Evolutionary conservation across 805 yeast species (phyloP).

Genomic region (Cyberlindnera euphorbiae): DNA sequence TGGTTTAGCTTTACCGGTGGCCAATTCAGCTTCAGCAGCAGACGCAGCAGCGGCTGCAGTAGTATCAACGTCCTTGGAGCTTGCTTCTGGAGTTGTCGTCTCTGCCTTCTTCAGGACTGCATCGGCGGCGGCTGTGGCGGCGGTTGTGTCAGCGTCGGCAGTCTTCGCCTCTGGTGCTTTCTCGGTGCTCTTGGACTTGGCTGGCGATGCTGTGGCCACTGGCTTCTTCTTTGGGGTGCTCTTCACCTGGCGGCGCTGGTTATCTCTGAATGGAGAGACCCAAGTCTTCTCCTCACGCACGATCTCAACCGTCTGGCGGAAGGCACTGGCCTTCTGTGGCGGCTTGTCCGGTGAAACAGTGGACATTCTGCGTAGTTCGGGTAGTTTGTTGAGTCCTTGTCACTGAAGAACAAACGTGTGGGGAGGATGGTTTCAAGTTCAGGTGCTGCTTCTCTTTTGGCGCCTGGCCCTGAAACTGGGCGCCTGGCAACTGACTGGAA

Average conservation of each 20-base stretch:
- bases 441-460: no score
- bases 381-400: not conserved
- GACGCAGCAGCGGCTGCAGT: slow-evolving; percentile 6
- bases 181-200: not conserved
- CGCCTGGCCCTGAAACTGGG: no score
- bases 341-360: slow-evolving; percentile 6
- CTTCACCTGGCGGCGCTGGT: slow-evolving; percentile 3
- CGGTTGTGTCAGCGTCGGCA: slow-evolving; percentile 1
- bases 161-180: no score
- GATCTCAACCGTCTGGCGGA: slow-evolving; percentile 19
- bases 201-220: no score
- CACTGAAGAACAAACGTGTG: no score
- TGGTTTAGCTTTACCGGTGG: slow-evolving; percentile 3
- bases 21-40: not conserved
- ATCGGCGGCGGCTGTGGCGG: slow-evolving; percentile 5
- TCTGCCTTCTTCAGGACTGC: slow-evolving; percentile 5
- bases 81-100: not conserved
- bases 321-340: slow-evolving; percentile 8
- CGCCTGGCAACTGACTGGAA: no score
- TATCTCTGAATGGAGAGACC: slow-evolving; percentile 28
- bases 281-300: slow-evolving; percentile 24
- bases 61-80: slow-evolving; percentile 1
- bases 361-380: slow-evolving; percentile 1
- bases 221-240: not conserved
- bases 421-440: no score